Conservation (phyloP, 768 basidiomycete species). For the Hydnomerulius pinastri region DNA sequence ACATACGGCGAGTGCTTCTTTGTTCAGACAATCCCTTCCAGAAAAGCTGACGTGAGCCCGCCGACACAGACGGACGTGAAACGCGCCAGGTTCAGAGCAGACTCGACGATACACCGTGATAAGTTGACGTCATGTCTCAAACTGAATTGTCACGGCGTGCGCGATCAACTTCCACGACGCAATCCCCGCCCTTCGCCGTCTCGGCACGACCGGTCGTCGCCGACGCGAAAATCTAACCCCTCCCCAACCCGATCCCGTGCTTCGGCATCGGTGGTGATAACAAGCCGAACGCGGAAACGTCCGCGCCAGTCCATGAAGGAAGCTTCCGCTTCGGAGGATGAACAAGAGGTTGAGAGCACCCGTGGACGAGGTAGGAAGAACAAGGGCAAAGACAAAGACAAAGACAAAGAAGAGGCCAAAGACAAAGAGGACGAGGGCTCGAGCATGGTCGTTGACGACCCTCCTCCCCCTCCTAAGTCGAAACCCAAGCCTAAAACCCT, state of each 20-base stretch:
- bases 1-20: constrained; percentile 53
- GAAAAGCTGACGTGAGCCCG: background rate
- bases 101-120: constrained; percentile 66
- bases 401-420: background rate
- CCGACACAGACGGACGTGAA: constrained; percentile 60
- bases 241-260: constrained; percentile 27
- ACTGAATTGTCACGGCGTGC: constrained; percentile 54
- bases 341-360: constrained; percentile 12
- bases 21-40: background rate
- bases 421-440: constrained; percentile 4
- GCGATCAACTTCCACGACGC: constrained; percentile 17
- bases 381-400: constrained; percentile 7
- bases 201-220: constrained; percentile 7
- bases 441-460: constrained; percentile 12
- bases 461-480: constrained; percentile 9
- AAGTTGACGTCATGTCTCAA: constrained; percentile 63
- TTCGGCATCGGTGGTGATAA: constrained; percentile 1
- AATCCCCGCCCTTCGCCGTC: constrained; percentile 1
- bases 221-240: constrained; percentile 22
- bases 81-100: constrained; percentile 78
- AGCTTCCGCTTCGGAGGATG: constrained; percentile 18
- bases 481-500: constrained; percentile 13
- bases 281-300: constrained; percentile 22
- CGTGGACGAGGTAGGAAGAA: constrained; percentile 7
- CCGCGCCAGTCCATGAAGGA: constrained; percentile 24